Base-by-base conservation (phyloP, 2,329 filamentous ascomycete species). In the Phyllosticta capitalensis region DNA sequence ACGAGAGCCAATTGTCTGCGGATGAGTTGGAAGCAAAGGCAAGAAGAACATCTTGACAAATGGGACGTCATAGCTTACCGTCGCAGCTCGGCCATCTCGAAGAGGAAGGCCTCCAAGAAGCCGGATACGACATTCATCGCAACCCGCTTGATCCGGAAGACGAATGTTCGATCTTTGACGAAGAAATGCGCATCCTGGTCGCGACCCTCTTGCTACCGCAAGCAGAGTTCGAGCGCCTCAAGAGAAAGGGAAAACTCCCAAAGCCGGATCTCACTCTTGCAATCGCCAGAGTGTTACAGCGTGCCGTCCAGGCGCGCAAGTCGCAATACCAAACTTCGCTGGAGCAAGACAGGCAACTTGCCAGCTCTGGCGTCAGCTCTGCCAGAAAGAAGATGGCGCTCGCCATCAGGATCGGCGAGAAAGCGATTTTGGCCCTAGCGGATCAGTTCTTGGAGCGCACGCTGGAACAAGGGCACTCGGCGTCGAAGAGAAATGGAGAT, bases 321-420 rank as follows among this genome's bases (percentile, higher is more conserved):
- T 64, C 69, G 10, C 77, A 81, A 60, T 87, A 87, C 66, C 63
- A 67, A 1, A 84, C 82, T 1, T 78, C 76, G 1, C 66, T 83
- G n/a, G 73, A 78, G 21, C 72, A 82, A 48, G 82, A 86, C 63
- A 58, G 65, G 61, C 21, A 22, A 17, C n/a, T 56, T 30, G 19
- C 48, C 26, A 30, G 52, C 7, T 19, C 53, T 30, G 54, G 33
- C 4, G 48, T 56, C 17, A 21, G 7, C 19, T 21, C 55, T 9
- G 5, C 28, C 14, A 67, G 69, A 60, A 65, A 71, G 69, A 63
- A 67, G 62, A 88, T 88, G 84, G 88, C 88, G 0, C 67, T 85
- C 21, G 75, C 81, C 55, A 86, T 91, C 38, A 81, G 89, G 61
- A 72, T 85, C 2, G 89, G 88, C 14, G 89, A 92, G 72, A 90